Evolutionary conservation across 2,329 filamentous ascomycete species (phyloP), one percentile per base, ranked within the genome.

Genomic region (Fusarium mexicanum): DNA sequence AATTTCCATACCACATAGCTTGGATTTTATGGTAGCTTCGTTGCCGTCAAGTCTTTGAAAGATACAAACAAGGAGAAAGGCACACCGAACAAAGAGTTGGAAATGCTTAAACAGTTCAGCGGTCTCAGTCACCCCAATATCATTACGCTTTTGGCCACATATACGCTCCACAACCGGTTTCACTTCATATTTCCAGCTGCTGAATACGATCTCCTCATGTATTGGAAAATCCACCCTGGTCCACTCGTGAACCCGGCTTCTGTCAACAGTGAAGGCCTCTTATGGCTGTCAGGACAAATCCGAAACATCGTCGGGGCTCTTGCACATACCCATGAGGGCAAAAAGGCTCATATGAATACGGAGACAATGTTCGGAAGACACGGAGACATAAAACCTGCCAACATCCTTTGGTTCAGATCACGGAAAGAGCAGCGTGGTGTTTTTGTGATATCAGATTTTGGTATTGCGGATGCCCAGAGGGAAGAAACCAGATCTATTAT

Each of bases 331-430:
- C 50, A 53, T 11, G 6, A 20, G 3, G 50, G 50, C 9, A 37
- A 1, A 16, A 53, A 53, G 0, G 6, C 7, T 0, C 13, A 26
- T 2, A 8, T 26, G 31, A 7, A 37, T 9, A 20, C n/a, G 2
- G 18, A 37, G 3, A 14, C 4, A 6, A 53, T 26, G 13, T 53
- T 53, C 3, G 12, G 50, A 7, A 53, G 50, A 8, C 50, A 53
- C 12, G 50, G 50, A 0, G 50, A 53, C 9, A 16, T 53, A 26
- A 53, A 53, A 3, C 50, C 50, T 6, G 50, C 50, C 18, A 53
- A 53, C 2, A 37, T 53, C 6, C 50, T 53, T 16, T 53, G 50
- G 50, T 53, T 53, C 9, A 53, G 31, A 20, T 53, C 50, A 11
- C 50, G 31, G n/a, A 53, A 37, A 8, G 50, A 53, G 18, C 18